A percentile compares a stretch with the other conserved stretches of the same genome.
phyloP scores from a whole-genome alignment of 345 rosid genomes.

The Adansonia digitata region DNA sequence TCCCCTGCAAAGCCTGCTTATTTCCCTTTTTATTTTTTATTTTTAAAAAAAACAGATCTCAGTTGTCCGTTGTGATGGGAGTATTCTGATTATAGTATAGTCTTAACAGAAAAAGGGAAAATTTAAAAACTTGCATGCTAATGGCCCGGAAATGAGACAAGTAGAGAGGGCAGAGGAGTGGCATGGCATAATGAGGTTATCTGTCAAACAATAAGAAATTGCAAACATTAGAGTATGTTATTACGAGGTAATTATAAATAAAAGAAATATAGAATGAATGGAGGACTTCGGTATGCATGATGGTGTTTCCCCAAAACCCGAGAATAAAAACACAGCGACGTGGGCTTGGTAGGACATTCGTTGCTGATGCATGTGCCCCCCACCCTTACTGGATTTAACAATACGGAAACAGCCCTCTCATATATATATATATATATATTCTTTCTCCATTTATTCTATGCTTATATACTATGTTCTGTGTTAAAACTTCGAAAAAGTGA shows the following conservation, averaged over 20 bases:
- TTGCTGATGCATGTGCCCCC: conserved; percentile 55
- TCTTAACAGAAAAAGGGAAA: neutral
- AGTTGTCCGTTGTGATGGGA: neutral
- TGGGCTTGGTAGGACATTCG: conserved; percentile 38
- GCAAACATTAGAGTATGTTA: neutral
- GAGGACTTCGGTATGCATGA: conserved; percentile 59
- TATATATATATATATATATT: neutral
- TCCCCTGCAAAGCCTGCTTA: neutral
- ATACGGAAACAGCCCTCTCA: neutral
- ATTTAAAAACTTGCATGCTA: conserved; percentile 13
- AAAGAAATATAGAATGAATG: conserved; percentile 13
- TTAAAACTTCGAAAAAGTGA: neutral
- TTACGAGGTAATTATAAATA: conserved; percentile 32
- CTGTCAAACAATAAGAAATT: conserved; percentile 27
- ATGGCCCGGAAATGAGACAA: conserved; percentile 37
- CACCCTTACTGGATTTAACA: conserved; percentile 44
- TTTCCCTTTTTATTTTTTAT: neutral
- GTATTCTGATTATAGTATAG: neutral
- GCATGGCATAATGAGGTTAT: conserved; percentile 46
- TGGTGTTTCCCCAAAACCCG: conserved; percentile 60
- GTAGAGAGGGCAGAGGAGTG: conserved; percentile 20
- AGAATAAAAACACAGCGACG: conserved; percentile 35
- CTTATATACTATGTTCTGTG: conserved; percentile 5
- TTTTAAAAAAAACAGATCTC: neutral
- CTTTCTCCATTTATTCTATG: neutral